Base-by-base conservation (phyloP, 192 early-diverging fungal species). In the Coemansia sp. region DNA sequence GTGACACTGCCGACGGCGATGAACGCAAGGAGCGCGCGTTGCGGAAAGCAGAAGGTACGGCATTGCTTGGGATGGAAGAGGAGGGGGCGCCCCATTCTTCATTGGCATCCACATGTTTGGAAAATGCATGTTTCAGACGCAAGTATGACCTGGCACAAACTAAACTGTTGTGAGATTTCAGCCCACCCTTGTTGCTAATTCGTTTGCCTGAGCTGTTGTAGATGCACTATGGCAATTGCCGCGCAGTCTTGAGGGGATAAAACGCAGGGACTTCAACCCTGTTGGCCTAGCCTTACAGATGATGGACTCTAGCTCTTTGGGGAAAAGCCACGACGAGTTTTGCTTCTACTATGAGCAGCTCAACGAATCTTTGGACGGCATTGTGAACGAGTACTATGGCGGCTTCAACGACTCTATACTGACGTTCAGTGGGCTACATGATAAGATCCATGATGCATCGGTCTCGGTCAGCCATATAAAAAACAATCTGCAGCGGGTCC, bases 371-470 rank as follows among this genome's bases (percentile, higher is more conserved):
- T 81, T 93, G 51, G 83, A 89, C 53, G 83, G 81, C 26, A 91
- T 93, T 57, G 89, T 91, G 10, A 84, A 92, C 72, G 92, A 92
- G 60, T 92, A 91, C 71, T 92, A 93, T 62, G 87, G 88, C 38
- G 91, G 92, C 12, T 93, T 93, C 66, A 93, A 92, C 63, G 88
- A 89, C 51, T 92, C 92, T 8, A 93, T 93, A 68, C 79, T 91
- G 77, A 90, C 89, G 52, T 93, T 91, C 64, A 89, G 92, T 21
- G 92, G 90, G 16, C 86, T 93, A 14, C 84, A 91, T 38, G 86
- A 90, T 35, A 87, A 87, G 65, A 89, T 93, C 63, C 78, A 84
- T 49, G 87, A 85, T 76, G 83, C 92, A 0, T 88, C 89, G 48
- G 76, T 78, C 64, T 85, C 90, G 24, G 88, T 90, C 24, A 83